Evolutionary conservation across 176 grass and related monocot genomes (phyloP).

Genomic region (Triticum urartu): DNA sequence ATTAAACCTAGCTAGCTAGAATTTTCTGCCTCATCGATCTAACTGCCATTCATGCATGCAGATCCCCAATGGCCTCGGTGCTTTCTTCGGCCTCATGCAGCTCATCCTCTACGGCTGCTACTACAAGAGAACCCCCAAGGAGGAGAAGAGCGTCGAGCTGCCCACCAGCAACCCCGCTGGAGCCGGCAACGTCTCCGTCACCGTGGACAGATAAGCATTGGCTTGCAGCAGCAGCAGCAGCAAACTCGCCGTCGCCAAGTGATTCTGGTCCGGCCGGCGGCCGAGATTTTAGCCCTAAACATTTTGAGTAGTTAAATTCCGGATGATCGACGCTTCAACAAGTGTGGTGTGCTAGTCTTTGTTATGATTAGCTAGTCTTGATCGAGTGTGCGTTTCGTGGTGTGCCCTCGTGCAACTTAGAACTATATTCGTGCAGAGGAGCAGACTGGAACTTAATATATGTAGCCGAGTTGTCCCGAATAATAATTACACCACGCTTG

Average conservation of each 20-base stretch:
- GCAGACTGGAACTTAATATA: not conserved
- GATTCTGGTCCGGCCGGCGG: not conserved
- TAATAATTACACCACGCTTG: not conserved
- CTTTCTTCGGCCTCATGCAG: conserved; percentile 46
- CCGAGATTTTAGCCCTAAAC: not conserved
- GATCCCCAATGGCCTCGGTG: conserved; percentile 69
- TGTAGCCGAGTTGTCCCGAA: not conserved
- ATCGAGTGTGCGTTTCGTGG: not conserved
- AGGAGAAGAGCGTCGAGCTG: conserved; percentile 40
- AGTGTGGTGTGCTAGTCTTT: not conserved
- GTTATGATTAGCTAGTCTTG: not conserved
- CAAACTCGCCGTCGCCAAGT: not conserved
- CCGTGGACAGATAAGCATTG: conserved; percentile 26
- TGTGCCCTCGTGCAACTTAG: not conserved
- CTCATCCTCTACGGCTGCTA: conserved; percentile 75
- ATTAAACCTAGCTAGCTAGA: not conserved
- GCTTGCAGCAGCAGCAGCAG: not conserved
- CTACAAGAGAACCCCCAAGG: conserved; percentile 38
- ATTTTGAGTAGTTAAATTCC: not conserved
- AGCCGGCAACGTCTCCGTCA: conserved; percentile 27
- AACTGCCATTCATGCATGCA: not conserved
- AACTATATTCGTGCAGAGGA: not conserved
- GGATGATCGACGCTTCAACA: not conserved
- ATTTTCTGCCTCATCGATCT: not conserved
- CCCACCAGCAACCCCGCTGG: conserved; percentile 1